phyloP scores from a whole-genome alignment of 139 green algal genomes.

The Prasinococcaceae sp. region DNA sequence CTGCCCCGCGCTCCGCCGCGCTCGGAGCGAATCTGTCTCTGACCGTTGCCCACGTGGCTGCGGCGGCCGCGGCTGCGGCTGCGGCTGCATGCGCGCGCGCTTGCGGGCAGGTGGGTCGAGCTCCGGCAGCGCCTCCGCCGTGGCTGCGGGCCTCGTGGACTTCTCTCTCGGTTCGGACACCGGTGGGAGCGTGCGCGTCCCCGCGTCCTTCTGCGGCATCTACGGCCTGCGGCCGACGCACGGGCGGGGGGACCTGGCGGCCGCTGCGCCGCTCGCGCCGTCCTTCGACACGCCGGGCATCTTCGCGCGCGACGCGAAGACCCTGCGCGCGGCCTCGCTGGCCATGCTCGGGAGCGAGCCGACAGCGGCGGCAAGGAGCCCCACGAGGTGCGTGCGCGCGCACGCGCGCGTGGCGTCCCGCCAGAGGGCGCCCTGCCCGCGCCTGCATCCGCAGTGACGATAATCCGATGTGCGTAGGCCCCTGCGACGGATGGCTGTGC shows the following conservation, averaged over 20 bases:
- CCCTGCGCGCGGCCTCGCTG: no score
- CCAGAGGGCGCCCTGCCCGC: no score
- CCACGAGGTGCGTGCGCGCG: no score
- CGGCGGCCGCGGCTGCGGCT: neutral
- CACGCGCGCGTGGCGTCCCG: no score
- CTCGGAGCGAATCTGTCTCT: neutral
- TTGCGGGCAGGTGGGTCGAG: neutral
- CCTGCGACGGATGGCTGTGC: no score
- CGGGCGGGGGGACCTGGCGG: conserved; percentile 33
- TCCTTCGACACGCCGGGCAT: conserved; percentile 30
- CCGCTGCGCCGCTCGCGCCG: conserved; percentile 44
- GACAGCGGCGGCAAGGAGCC: no score
- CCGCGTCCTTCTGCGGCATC: conserved; percentile 73
- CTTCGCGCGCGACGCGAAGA: no score
- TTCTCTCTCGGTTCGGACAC: conserved; percentile 76
- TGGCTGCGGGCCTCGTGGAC: conserved; percentile 11
- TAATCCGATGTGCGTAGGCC: no score
- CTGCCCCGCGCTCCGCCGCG: neutral
- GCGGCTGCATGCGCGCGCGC: no score
- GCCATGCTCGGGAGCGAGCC: no score
- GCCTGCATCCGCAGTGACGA: no score
- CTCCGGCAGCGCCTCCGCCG: neutral
- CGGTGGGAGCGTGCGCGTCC: conserved; percentile 70
- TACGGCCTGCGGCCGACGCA: conserved; percentile 71
- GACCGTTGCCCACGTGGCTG: neutral